Base-by-base conservation (phyloP, 306 rosid species). In the Parietaria judaica region DNA sequence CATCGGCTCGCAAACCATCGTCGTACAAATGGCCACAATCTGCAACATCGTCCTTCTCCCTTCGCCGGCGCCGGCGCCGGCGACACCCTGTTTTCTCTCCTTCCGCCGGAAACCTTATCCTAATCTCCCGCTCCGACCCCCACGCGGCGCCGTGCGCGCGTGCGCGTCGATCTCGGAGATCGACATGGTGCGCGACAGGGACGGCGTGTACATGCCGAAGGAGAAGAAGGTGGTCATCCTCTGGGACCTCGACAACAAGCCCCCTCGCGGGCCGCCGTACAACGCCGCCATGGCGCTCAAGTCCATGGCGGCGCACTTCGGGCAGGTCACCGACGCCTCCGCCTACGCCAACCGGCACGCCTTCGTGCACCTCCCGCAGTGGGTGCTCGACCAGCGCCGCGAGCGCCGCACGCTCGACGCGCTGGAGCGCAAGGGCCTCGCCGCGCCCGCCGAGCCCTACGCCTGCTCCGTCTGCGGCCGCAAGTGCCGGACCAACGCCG, bases 221-320 rank as follows among this genome's bases (percentile, higher is more conserved):
- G 77, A 70, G 64, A 64, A 78, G 54, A 92, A 86, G 16, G 96
- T 86, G 0, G 87, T 88, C 2, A 75, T 88, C 46, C 76, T 92
- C 0, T 92, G 96, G 98, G 98, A 92, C 86, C 87, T 88, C 17
- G 98, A 88, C 70, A 92, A 92, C 82, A 88, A 92, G 16, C 95
- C 98, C 36, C 98, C 95, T 0, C 85, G 94, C 5, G 96, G 96
- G 1, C 85, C 92, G 0, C 96, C 98, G 0, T 92, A 82, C 78
- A 62, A 74, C 69, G 96, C 95, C 43, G 95, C 94, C 49, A 66
- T 82, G 72, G 81, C 92, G 0, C 84, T 91, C 34, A 85, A 70
- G 60, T 70, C 56, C 70, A 56, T 82, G 1, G 94, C 84, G 5
- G 51, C 75, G 6, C 79, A 70, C 37, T 84, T 88, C 66, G 95